Base-by-base conservation (phyloP, 805 yeast species). In the Osmozyma mogii region DNA sequence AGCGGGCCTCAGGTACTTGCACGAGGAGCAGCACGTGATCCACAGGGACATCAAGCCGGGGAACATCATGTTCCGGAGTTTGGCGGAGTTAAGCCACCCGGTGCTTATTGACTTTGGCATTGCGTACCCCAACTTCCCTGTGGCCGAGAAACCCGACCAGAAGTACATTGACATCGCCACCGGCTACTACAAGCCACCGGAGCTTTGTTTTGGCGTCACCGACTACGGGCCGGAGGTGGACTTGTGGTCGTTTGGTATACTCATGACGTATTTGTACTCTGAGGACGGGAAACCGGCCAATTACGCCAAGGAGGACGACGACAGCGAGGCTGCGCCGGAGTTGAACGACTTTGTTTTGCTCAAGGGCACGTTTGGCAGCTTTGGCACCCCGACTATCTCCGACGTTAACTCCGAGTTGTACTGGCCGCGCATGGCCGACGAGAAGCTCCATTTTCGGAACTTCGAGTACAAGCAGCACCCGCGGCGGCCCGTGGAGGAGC, bases 131-230 rank as follows among this genome's bases (percentile, higher is more conserved):
- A 17, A 32, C 9, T 44, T 37, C 7, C 42, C 45, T 3, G 18
- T 35, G 9, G 56, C 50, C 22, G 77, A 84, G 22, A 68, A 70
- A 29, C 35, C 43, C 1, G 47, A 52, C 5, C 44, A 52, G 7
- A 58, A 67, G 40, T 60, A 66, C 34, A 61, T 69, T n/a, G 82
- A 73, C 39, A 76, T 84, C 4, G 67, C 79, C 13, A 78, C 88
- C 0, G 76, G 78, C 1, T 62, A 64, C 19, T 84, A 72, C 53
- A 75, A 80, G 36, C 77, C 92, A 0, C 89, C 94, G 0, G 94
- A 84, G 45, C 54, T 80, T 27, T 57, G 83, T 24, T 67, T 81
- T 29, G 82, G 84, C 0, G 53, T 70, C n/a, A 37, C 58, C 1
- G 58, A 63, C 35, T 84, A 84, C 45, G 55, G 67, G 2, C 49